Percentiles rank a stretch among this genome's conserved stretches.
Conservation (phyloP, 441 rosid species). For the Populus hybrid region DNA sequence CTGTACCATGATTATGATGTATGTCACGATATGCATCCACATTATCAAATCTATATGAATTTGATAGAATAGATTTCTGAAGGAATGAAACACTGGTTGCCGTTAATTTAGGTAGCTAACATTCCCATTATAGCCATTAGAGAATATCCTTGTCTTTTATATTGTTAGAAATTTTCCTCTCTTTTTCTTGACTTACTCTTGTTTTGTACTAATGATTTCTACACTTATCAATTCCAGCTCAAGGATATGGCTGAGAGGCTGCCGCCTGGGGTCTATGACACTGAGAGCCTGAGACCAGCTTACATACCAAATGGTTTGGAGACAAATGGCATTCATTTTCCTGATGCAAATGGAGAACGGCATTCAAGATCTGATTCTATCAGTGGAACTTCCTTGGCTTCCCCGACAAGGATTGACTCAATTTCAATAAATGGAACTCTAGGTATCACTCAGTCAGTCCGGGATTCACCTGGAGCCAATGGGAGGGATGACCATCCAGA, state of each 20-base stretch:
- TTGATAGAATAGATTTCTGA: neutral
- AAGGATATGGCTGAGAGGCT: conserved; percentile 84
- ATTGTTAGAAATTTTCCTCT: neutral
- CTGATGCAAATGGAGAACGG: conserved; percentile 55
- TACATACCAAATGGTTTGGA: conserved; percentile 70
- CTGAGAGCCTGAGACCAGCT: conserved; percentile 47
- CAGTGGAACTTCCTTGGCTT: conserved; percentile 42
- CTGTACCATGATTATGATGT: neutral
- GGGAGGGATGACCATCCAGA: conserved; percentile 42
- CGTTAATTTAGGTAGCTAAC: neutral
- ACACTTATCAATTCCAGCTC: conserved; percentile 42
- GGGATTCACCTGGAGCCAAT: conserved; percentile 41
- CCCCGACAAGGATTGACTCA: conserved; percentile 41
- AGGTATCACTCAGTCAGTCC: conserved; percentile 33
- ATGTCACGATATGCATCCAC: neutral
- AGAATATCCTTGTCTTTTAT: neutral
- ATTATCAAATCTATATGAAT: neutral
- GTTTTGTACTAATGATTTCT: neutral
- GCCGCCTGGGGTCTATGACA: conserved; percentile 68
- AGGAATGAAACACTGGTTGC: neutral
- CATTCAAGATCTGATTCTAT: conserved; percentile 67
- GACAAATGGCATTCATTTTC: conserved; percentile 56
- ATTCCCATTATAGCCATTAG: neutral
- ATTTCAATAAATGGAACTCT: conserved; percentile 41
- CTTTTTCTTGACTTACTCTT: neutral